Evolutionary conservation across 2,329 filamentous ascomycete genomes (phyloP).

Genomic region (Penicillium sp.): DNA sequence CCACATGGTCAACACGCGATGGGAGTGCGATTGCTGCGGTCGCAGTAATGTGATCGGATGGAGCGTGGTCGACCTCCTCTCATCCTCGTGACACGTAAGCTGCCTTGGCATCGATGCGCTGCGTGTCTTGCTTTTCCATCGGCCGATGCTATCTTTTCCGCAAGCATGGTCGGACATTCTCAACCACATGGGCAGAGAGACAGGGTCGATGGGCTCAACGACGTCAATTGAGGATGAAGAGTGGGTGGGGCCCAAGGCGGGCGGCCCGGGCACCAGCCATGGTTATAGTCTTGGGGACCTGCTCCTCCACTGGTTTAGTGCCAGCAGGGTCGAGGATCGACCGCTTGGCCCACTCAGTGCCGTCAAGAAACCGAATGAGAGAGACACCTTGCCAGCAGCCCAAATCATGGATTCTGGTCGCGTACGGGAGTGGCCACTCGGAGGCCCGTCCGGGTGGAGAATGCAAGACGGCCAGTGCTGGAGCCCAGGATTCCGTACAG

Average conservation of each 20-base stretch:
- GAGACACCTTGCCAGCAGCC: not conserved
- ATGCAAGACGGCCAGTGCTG: not conserved
- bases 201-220: not conserved
- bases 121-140: too few relatives aligned
- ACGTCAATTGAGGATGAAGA: not conserved
- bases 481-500: too few relatives aligned
- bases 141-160: not conserved
- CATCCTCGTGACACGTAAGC: conserved; percentile 2
- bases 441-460: conserved; percentile 1
- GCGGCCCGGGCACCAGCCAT: not conserved
- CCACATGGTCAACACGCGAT: conserved; percentile 12
- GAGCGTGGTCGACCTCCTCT: not conserved
- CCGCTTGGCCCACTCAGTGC: not conserved
- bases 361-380: not conserved
- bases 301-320: not conserved
- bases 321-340: not conserved
- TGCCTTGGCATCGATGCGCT: not conserved
- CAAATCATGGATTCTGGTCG: not conserved
- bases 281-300: not conserved
- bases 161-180: not conserved
- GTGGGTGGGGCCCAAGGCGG: not conserved
- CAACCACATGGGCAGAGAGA: not conserved
- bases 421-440: too few relatives aligned
- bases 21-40: not conserved
- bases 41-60: conserved; percentile 2